phyloP scores from a whole-genome alignment of 1,139 yeast genomes.

The Geotrichum carabidarum region DNA sequence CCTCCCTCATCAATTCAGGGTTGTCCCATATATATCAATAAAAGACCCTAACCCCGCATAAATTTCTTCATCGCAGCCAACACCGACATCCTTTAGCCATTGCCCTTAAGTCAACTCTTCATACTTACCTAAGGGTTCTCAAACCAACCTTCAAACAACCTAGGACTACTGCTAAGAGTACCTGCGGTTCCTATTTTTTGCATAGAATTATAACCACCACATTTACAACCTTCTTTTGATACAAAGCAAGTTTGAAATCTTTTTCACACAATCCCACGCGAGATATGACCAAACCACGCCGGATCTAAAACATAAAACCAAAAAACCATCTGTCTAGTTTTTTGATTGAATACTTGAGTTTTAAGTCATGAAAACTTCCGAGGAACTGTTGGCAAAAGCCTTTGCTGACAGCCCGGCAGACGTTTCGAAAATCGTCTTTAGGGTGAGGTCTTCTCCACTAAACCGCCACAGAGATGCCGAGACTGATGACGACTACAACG shows the following conservation, averaged over 20 bases:
- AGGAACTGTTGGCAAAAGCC: conserved; percentile 17
- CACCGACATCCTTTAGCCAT: background rate
- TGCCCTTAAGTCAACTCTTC: background rate
- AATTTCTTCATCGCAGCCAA: background rate
- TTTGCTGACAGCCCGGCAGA: conserved; percentile 17
- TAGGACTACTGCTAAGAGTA: too few relatives aligned
- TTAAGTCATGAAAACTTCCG: conserved; percentile 4
- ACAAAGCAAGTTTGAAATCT: too few relatives aligned
- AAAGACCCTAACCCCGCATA: background rate
- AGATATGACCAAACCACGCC: conserved; percentile 5
- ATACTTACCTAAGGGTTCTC: background rate
- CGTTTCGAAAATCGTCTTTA: conserved; percentile 12
- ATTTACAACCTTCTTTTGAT: too few relatives aligned
- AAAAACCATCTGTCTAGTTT: background rate
- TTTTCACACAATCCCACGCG: background rate
- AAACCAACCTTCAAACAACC: background rate
- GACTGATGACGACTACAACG: background rate
- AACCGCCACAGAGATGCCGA: background rate
- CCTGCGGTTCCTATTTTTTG: too few relatives aligned
- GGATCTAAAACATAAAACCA: background rate
- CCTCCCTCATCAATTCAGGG: background rate
- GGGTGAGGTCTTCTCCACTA: conserved; percentile 11
- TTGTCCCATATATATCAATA: background rate
- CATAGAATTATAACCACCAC: too few relatives aligned
- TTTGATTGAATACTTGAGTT: background rate